Conservation (phyloP, 169 alveolate genomes). For the Eimeria praecox region DNA sequence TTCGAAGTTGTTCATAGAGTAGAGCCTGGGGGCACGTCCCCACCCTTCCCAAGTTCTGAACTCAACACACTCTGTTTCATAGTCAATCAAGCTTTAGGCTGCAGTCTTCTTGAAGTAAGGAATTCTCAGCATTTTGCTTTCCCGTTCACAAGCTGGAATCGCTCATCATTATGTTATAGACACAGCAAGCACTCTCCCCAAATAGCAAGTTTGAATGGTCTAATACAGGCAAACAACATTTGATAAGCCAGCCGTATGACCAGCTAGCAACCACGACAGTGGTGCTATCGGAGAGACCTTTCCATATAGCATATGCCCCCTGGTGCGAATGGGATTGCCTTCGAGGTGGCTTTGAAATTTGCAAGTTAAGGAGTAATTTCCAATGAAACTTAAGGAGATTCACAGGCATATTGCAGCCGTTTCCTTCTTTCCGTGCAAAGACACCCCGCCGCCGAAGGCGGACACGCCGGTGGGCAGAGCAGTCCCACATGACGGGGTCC, state of each 20-base stretch:
- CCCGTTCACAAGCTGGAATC: neutral
- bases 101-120: neutral
- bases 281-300: neutral
- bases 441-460: constrained; percentile 57
- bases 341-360: neutral
- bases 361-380: neutral
- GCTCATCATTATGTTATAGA: neutral
- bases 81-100: neutral
- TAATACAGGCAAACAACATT: neutral
- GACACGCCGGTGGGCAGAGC: neutral
- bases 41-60: neutral
- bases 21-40: neutral
- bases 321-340: neutral
- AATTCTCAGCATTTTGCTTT: neutral
- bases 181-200: neutral
- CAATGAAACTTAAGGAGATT: neutral
- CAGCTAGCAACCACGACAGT: neutral
- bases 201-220: neutral
- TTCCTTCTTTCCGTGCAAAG: neutral
- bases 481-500: neutral
- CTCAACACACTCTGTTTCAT: neutral
- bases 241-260: neutral
- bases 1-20: neutral
- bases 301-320: neutral
- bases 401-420: neutral